Percentiles rank a stretch among this genome's conserved stretches.
phyloP scores from a whole-genome alignment of 768 basidiomycete species.

The Flagelloscypha sp. region DNA sequence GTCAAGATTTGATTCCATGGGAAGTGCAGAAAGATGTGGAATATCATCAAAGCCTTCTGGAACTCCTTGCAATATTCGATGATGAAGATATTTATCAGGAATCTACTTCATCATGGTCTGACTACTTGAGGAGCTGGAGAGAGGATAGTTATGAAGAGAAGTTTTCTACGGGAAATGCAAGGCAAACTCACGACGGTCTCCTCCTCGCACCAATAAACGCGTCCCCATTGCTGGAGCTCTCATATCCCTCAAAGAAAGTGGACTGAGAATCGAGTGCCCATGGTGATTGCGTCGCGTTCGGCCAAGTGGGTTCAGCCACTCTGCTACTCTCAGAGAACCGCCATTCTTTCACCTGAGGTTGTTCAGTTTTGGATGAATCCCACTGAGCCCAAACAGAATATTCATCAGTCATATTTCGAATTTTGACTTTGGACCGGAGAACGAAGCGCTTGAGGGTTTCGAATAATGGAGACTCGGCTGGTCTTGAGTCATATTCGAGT shows the following conservation, averaged over 20 bases:
- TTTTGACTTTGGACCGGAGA: constrained; percentile 81
- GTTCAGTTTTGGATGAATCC: constrained; percentile 41
- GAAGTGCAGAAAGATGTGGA: constrained; percentile 67
- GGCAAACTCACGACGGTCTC: constrained; percentile 59
- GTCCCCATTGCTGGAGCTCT: constrained; percentile 75
- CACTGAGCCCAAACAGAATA: constrained; percentile 81
- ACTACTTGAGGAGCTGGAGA: constrained; percentile 41
- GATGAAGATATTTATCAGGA: constrained; percentile 59
- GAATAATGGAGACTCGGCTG: constrained; percentile 53
- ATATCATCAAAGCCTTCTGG: constrained; percentile 84
- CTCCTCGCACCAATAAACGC: constrained; percentile 62
- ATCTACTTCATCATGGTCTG: constrained; percentile 44
- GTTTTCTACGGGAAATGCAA: constrained; percentile 5
- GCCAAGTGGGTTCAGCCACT: constrained; percentile 75
- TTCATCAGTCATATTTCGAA: constrained; percentile 68
- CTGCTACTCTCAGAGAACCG: constrained; percentile 58
- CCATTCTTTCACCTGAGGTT: constrained; percentile 33
- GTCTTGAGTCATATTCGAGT: constrained; percentile 61
- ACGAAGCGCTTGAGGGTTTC: constrained; percentile 76
- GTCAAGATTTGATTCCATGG: constrained; percentile 93
- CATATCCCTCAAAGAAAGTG: too few species aligned
- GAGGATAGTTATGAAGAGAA: constrained; percentile 4
- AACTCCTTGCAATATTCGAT: constrained; percentile 75
- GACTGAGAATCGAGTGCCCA: too few species aligned
- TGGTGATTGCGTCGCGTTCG: constrained; percentile 34